Evolutionary conservation across 108 stramenopile species (phyloP), one percentile per base, ranked within the genome.

Genomic region (Nitzschia putrida): DNA sequence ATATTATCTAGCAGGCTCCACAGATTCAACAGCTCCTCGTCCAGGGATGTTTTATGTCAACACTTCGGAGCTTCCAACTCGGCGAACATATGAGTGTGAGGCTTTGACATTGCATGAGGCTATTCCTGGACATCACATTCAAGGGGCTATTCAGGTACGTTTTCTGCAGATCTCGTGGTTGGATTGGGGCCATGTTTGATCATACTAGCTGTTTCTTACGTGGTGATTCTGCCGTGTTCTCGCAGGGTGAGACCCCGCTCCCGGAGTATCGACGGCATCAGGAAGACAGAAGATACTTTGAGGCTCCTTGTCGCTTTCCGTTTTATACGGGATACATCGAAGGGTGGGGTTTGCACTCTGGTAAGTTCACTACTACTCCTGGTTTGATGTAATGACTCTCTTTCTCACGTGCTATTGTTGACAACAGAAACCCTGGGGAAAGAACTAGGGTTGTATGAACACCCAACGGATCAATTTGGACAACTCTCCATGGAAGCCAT

Each of bases 251-350:
- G 64, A 57, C 64, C 34, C 49, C 38, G 0, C 66, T 85, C 0
- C 79, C 81, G 12, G 81, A 69, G 10, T 85, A 82, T 57, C 67
- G 75, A 41, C 69, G 76, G 13, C 69, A 72, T 67, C 45, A 39
- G 5, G 85, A 85, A 72, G 85, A 85, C 66, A 50, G 85, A 11
- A 12, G 81, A 21, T 82, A 85, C 47, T 85, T 85, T 63, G 81
- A 82, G 55, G 81, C 85, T 5, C 85, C 85, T 18, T 72, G 72
- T 47, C 68, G 85, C 8, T 85, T 85, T 61, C 85, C 85, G 21
- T 85, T 85, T 70, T 85, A 85, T 51, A 85, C 85, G 13, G 85
- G 82, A 51, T 83, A 86, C 51, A 79, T 86, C 43, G 85, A 86
- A 61, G 85, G 81, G 13, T 83, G 85, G 79, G 85, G 81, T 23